Percentiles rank a stretch among this genome's conserved stretches.
phyloP scores from a whole-genome alignment of 1,284 basidiomycete species.

The Clitocybe nebularis region DNA sequence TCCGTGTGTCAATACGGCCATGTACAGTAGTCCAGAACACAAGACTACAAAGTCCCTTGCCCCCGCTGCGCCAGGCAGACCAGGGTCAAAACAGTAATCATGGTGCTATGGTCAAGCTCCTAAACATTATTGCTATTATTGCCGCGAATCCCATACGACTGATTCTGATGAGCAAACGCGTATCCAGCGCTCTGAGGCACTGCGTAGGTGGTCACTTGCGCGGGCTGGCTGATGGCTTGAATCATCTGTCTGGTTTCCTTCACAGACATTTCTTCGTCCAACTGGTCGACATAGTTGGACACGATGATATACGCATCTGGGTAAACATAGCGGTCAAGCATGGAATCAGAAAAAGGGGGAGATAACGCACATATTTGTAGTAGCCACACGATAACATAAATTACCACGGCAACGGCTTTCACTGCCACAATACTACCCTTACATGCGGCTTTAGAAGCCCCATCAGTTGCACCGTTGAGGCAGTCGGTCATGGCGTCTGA shows the following conservation, averaged over 20 bases:
- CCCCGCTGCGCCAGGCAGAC: constrained; percentile 25
- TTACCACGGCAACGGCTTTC: constrained; percentile 33
- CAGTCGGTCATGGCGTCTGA: constrained; percentile 31
- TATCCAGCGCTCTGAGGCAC: constrained; percentile 18
- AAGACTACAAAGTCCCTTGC: constrained; percentile 15
- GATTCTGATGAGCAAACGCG: constrained; percentile 23
- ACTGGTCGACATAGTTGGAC: constrained; percentile 41
- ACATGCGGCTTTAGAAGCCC: constrained; percentile 30
- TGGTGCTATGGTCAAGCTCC: neutral
- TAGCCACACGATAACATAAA: constrained; percentile 42
- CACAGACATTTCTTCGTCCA: constrained; percentile 40
- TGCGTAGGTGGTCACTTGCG: constrained; percentile 20
- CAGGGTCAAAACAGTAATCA: constrained; percentile 7
- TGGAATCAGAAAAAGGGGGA: constrained; percentile 1
- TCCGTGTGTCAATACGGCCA: neutral
- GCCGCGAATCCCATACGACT: constrained; percentile 22
- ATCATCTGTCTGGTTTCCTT: constrained; percentile 26
- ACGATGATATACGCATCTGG: constrained; percentile 42
- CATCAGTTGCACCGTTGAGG: constrained; percentile 26
- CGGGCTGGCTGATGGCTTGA: constrained; percentile 20
- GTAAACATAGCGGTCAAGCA: constrained; percentile 4
- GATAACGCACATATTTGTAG: constrained; percentile 45
- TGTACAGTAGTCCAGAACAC: constrained; percentile 13
- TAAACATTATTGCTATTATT: constrained; percentile 11
- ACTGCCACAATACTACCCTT: constrained; percentile 29